These are phyloP conservation scores for Saccharomyces hybrid DNA, from an alignment of 1,139 yeast species.

Conservation along the genomic window DNA sequence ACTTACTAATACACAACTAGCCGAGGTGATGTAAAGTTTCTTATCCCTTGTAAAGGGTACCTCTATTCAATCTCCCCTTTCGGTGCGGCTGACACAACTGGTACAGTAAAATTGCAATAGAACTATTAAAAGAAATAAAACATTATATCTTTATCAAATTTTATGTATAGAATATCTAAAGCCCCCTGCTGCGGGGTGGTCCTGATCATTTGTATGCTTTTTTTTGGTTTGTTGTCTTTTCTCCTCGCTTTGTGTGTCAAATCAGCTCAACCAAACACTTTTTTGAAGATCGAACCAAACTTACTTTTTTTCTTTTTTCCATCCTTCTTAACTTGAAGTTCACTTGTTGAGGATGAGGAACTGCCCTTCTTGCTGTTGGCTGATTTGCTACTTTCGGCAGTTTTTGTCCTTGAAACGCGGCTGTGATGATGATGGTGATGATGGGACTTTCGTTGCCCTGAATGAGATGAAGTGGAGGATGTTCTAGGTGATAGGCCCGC, in stretches of 20 bases:
- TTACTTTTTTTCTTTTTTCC: conserved; percentile 12
- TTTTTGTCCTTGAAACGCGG: conserved; percentile 2
- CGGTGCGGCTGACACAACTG: neutral
- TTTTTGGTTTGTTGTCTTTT: neutral
- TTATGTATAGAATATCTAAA: neutral
- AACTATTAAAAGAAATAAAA: neutral
- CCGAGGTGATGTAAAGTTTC: neutral
- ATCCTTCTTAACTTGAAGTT: conserved; percentile 2
- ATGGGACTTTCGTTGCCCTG: neutral
- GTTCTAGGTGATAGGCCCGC: conserved; percentile 4
- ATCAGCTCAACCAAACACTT: conserved; percentile 13
- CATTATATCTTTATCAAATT: neutral
- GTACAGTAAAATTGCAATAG: neutral
- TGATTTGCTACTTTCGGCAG: conserved; percentile 2
- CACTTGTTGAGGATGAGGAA: conserved; percentile 2
- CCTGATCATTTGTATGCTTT: neutral
- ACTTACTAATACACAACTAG: neutral
- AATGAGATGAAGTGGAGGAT: neutral
- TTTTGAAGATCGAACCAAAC: conserved; percentile 20
- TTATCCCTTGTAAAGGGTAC: neutral
- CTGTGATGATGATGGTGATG: neutral
- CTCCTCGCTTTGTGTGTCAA: neutral
- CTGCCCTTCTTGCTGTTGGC: conserved; percentile 1
- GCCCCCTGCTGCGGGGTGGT: neutral
- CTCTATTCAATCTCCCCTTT: neutral